Percentiles rank a stretch among this genome's conserved stretches.
phyloP scores from a whole-genome alignment of 1,284 basidiomycete species.

The Athelia sp. region DNA sequence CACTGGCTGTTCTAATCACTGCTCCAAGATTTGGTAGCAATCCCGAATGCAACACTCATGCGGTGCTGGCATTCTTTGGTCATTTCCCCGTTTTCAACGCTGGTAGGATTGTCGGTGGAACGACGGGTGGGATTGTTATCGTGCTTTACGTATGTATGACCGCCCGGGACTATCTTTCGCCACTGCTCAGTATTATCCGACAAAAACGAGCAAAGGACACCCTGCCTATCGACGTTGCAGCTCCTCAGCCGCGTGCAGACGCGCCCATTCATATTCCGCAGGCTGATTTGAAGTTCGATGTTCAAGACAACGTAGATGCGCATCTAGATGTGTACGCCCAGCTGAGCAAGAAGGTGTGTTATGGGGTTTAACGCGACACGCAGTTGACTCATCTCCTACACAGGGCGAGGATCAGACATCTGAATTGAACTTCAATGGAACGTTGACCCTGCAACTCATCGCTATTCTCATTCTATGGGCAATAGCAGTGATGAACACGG shows the following conservation, averaged over 20 bases:
- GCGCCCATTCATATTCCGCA: not conserved
- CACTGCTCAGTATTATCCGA: not conserved
- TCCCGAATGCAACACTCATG: constrained; percentile 16
- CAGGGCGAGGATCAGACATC: not conserved
- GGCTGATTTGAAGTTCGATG: not conserved
- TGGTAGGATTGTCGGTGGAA: constrained; percentile 14
- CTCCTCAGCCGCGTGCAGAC: not conserved
- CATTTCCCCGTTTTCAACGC: constrained; percentile 15
- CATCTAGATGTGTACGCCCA: not conserved
- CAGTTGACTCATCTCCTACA: constrained; percentile 1
- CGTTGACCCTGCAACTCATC: too few species aligned
- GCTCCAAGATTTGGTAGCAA: constrained; percentile 14
- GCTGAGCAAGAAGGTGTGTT: not conserved
- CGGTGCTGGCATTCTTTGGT: constrained; percentile 17
- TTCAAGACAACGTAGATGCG: not conserved
- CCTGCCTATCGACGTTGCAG: not conserved
- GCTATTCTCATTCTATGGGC: constrained; percentile 16
- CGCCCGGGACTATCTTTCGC: constrained; percentile 11
- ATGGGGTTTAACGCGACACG: not conserved
- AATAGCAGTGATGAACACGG: constrained; percentile 20
- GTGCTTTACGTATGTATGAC: constrained; percentile 10
- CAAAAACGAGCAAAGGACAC: constrained; percentile 2
- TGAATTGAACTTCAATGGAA: constrained; percentile 2
- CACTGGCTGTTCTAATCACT: constrained; percentile 15
- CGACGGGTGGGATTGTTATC: constrained; percentile 8